phyloP scores from a whole-genome alignment of 2,329 filamentous ascomycete genomes.

The Fusarium praegraminearum region DNA sequence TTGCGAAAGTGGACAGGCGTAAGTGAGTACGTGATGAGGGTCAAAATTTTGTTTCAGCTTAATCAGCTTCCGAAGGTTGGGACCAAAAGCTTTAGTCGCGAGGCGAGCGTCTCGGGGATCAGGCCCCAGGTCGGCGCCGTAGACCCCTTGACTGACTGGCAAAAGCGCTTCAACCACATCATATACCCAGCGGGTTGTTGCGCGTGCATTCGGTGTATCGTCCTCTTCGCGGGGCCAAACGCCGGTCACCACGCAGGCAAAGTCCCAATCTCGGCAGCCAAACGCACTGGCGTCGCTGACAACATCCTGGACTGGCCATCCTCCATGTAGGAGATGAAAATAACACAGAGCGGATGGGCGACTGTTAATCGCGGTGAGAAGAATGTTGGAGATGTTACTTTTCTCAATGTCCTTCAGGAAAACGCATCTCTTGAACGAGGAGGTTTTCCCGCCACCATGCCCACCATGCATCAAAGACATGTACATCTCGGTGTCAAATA shows the following conservation, averaged over 20 bases:
- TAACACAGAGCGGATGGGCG: slow-evolving; percentile 69
- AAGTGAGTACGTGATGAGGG: slow-evolving; percentile 63
- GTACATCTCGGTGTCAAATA: slow-evolving; percentile 72
- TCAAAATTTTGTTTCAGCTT: slow-evolving; percentile 64
- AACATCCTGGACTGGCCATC: slow-evolving; percentile 62
- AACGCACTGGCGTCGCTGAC: slow-evolving; percentile 65
- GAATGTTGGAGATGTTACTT: slow-evolving; percentile 48
- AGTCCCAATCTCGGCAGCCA: slow-evolving; percentile 73
- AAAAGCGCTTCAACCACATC: slow-evolving; percentile 60
- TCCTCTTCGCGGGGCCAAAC: slow-evolving; percentile 69
- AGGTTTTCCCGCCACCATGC: slow-evolving; percentile 69
- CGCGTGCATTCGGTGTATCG: slow-evolving; percentile 54
- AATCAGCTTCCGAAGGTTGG: slow-evolving; percentile 62
- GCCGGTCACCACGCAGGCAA: slow-evolving; percentile 72
- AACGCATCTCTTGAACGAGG: slow-evolving; percentile 73
- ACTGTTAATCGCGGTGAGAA: slow-evolving; percentile 60
- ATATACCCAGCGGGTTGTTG: slow-evolving; percentile 68
- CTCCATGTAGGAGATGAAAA: slow-evolving; percentile 71
- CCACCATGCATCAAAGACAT: slow-evolving; percentile 70
- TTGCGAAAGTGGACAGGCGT: slow-evolving; percentile 66
- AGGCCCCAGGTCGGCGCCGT: slow-evolving; percentile 72
- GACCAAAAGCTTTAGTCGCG: slow-evolving; percentile 67
- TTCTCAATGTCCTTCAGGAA: slow-evolving; percentile 65
- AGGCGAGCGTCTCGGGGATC: slow-evolving; percentile 68
- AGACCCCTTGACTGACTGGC: slow-evolving; percentile 63